Percentiles rank a stretch among this genome's conserved stretches.
These are phyloP conservation scores for Myxozyma kluyveri DNA, from an alignment of 805 yeast species.

Conservation along the genomic window DNA sequence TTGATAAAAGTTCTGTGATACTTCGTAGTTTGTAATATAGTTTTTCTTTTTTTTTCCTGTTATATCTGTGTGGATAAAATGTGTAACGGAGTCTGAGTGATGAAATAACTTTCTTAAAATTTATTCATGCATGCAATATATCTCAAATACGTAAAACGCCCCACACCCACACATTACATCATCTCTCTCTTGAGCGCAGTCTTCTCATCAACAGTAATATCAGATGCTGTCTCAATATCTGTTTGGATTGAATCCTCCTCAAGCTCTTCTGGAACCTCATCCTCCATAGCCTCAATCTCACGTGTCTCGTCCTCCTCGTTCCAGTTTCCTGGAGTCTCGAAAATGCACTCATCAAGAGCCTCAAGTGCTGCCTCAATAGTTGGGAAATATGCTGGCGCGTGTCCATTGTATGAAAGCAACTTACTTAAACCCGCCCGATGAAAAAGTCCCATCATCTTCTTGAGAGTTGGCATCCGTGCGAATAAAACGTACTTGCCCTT, in stretches of 20 bases:
- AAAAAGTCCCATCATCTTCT: slow-evolving; percentile 50
- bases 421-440: slow-evolving; percentile 54
- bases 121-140: too few relatives aligned
- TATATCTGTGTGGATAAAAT: too few relatives aligned
- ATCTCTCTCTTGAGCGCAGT: slow-evolving; percentile 9
- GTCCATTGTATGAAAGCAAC: slow-evolving; percentile 38
- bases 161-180: slow-evolving; percentile 7
- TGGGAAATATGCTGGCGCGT: slow-evolving; percentile 42
- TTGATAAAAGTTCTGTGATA: too few relatives aligned
- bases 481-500: slow-evolving; percentile 59
- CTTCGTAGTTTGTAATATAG: too few relatives aligned
- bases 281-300: slow-evolving; percentile 14
- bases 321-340: slow-evolving; percentile 26
- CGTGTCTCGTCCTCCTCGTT: slow-evolving; percentile 16
- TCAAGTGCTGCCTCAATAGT: slow-evolving; percentile 59
- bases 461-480: slow-evolving; percentile 54
- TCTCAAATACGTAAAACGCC: too few relatives aligned
- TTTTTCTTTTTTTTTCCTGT: too few relatives aligned
- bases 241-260: slow-evolving; percentile 16
- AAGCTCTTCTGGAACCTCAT: slow-evolving; percentile 8
- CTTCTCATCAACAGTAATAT: slow-evolving; percentile 10
- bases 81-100: too few relatives aligned
- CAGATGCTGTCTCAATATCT: slow-evolving; percentile 10
- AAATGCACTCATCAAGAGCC: slow-evolving; percentile 41
- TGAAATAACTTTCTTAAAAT: too few relatives aligned